A percentile compares a stretch with the other conserved stretches of the same genome.
Evolutionary conservation across 345 rosid genomes (phyloP).

Genomic region (Pugionium dolabratum): DNA sequence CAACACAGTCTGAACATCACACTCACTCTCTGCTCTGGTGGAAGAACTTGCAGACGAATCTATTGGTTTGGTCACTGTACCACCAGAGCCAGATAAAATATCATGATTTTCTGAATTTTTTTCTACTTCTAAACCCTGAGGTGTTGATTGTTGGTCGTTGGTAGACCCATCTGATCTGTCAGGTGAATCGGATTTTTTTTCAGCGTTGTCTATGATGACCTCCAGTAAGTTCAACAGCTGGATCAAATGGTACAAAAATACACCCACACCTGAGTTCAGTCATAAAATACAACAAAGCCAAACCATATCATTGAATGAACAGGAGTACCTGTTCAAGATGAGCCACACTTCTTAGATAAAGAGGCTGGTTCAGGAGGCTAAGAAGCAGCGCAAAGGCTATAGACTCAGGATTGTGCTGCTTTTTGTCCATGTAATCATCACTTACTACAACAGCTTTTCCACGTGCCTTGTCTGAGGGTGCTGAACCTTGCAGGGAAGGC

Average conservation of each 20-base stretch:
- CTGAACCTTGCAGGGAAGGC: conserved; percentile 44
- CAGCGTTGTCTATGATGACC: conserved; percentile 76
- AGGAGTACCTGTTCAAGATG: conserved; percentile 90
- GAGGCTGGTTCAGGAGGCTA: conserved; percentile 89
- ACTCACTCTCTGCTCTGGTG: conserved; percentile 51
- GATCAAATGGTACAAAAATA: conserved; percentile 22
- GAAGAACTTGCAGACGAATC: conserved; percentile 49
- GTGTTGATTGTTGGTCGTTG: conserved; percentile 46
- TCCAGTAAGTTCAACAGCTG: conserved; percentile 91
- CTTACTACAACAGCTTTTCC: conserved; percentile 71
- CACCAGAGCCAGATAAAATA: conserved; percentile 43
- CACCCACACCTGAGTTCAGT: conserved; percentile 6
- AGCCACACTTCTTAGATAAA: conserved; percentile 87
- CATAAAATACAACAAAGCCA: conserved; percentile 4
- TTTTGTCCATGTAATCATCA: conserved; percentile 46
- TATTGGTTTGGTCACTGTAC: conserved; percentile 43
- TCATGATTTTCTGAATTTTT: conserved; percentile 45
- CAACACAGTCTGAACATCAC: conserved; percentile 60
- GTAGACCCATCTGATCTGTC: conserved; percentile 53
- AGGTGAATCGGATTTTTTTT: conserved; percentile 54
- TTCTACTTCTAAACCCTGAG: conserved; percentile 49
- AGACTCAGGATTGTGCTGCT: conserved; percentile 49
- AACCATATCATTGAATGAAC: conserved; percentile 22
- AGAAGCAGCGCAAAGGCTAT: conserved; percentile 73
- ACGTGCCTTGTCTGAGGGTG: conserved; percentile 49